Evolutionary conservation across 2,329 filamentous ascomycete species (phyloP).

Genomic region (Dactylellina leptospora): DNA sequence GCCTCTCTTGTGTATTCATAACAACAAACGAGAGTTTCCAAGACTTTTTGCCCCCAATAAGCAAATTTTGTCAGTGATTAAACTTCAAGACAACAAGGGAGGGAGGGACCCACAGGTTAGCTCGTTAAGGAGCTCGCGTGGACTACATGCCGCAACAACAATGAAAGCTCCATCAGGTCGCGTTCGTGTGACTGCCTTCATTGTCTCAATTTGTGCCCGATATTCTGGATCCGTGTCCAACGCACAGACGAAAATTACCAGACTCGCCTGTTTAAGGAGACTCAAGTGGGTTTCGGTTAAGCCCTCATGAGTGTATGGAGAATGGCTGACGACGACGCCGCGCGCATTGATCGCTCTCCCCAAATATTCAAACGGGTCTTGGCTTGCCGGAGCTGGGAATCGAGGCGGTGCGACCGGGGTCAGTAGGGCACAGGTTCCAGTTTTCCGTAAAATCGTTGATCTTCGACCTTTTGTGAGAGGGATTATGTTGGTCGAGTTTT

Average conservation of each 20-base stretch:
- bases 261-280: conserved; percentile 70
- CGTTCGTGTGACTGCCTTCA: conserved; percentile 58
- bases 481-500: conserved; percentile 84
- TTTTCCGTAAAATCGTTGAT: conserved; percentile 58
- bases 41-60: conserved; percentile 57
- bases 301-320: conserved; percentile 74
- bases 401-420: conserved; percentile 68
- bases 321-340: conserved; percentile 72
- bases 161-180: conserved; percentile 57
- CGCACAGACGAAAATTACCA: conserved; percentile 70
- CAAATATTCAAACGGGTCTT: conserved; percentile 77
- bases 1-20: conserved; percentile 64
- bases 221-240: conserved; percentile 62
- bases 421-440: conserved; percentile 61
- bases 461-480: conserved; percentile 66
- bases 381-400: conserved; percentile 61
- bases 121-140: conserved; percentile 66
- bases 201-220: conserved; percentile 57
- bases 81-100: conserved; percentile 58
- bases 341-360: conserved; percentile 70
- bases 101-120: conserved; percentile 56
- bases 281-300: conserved; percentile 71
- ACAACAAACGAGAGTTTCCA: conserved; percentile 58
- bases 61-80: conserved; percentile 32
- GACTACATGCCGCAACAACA: conserved; percentile 60